Base-by-base conservation (phyloP, 768 basidiomycete genomes). In the Xerocomellus chrysenteron region DNA sequence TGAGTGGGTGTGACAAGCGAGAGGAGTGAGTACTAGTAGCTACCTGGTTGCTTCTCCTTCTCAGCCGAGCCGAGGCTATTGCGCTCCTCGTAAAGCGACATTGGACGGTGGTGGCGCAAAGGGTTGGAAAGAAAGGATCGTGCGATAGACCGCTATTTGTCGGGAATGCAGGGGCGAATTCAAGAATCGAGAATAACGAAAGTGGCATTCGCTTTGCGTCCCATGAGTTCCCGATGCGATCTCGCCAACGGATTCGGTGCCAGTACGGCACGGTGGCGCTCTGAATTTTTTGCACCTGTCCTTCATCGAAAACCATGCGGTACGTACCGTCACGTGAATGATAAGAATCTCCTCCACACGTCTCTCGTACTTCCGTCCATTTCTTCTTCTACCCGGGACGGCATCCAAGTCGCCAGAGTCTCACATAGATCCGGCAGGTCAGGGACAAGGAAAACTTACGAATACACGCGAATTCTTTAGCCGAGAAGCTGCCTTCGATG, bases 21-120 rank as follows among this genome's bases (percentile, higher is more conserved):
- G 21, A 30, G 14, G 12, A 19, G 6, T 6, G 32, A 8, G 2
- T 12, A 32, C 5, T 24, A 35, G 26, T 32, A 28, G 4, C 14
- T 35, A 65, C 65, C 66, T 56, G 50, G 0, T 35, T 57, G 43
- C n/a, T 64, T 64, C 57, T 58, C 70, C 71, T 52, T 69, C 30
- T 67, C 69, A 12, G 55, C 50, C 0, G 56, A 73, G 56, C 50
- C 52, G 24, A 47, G 16, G 37, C 67, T 65, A 21, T 57, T 58
- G 26, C 32, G 62, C 7, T 60, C 65, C 39, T 54, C 60, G 56
- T 56, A 50, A n/a, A 45, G 9, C 30, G 65, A 65, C 69, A 71
- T 71, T 35, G 45, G 45, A 47, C 11, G 37, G 19, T 32, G 30
- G 48, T 26, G 7, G 39, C 26, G 4, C 35, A 50, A n/a, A 45